Base-by-base conservation (phyloP, 805 yeast genomes). In the Candida saitoana region DNA sequence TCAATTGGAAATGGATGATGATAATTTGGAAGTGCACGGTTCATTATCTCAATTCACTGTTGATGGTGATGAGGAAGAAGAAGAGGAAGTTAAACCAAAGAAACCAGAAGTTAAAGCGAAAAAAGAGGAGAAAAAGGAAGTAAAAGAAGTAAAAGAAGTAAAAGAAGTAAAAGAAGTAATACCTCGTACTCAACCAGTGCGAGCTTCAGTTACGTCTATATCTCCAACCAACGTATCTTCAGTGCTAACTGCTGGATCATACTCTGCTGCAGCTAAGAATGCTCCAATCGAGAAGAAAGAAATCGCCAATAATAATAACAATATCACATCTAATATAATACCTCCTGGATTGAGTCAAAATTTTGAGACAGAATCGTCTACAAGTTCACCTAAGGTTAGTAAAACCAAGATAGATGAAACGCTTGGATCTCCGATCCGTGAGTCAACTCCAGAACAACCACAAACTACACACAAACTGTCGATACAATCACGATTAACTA, bases 1-100 rank as follows among this genome's bases (percentile, higher is more conserved):
- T 51, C 87, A 82, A 45, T 74, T 93, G 52, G 89, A 83, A 34
- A 75, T 89, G 34, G 81, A 80, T 24, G 65, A 57, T 17, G 56
- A 51, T 34, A 48, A 52, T 34, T 52, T 57, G 3, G 63, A 42
- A 45, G 46, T 42, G 33, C 41, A 42, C 34, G 50, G 50, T 11
- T 51, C 56, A 2, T 45, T 53, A 41, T 54, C 57, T 4, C 59
- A 54, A 42, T 47, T 48, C 51, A 51, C 55, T 3, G 52, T 44
- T 30, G 50, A 47, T 17, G 31, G 55, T n/a, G 48, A 55, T 15
- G 50, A 34, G 18, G 50, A 49, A 37, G 42, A 41, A 20, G 42
- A 43, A 22, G 39, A 35, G 5, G 34, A 36, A 34, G 39, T 40
- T 15, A 34, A 34, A 27, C 11, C 25, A 11, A 46, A 45, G 16